Conservation (phyloP, 805 yeast species). For the Starmerella vaccinii region DNA sequence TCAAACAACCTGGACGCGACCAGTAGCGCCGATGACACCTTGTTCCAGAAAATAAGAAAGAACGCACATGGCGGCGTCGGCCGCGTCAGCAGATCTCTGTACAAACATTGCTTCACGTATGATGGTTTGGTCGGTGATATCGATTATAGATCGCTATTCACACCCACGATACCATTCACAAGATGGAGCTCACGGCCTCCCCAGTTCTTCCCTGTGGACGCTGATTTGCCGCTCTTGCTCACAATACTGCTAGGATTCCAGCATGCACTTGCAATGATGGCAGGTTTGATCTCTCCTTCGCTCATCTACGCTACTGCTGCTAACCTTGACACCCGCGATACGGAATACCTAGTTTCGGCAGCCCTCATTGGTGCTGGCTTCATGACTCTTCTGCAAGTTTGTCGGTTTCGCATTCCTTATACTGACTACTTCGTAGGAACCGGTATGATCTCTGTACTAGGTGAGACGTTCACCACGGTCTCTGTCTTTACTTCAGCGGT, state of each 20-base stretch:
- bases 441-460: conserved; percentile 81
- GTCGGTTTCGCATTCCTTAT: conserved; percentile 63
- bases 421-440: conserved; percentile 78
- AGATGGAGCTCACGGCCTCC: conserved; percentile 49
- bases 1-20: neutral
- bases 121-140: conserved; percentile 84
- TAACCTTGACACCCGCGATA: conserved; percentile 39
- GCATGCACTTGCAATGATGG: conserved; percentile 82
- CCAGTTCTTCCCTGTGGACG: conserved; percentile 62
- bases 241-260: conserved; percentile 76
- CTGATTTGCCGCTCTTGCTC: conserved; percentile 69
- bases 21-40: neutral
- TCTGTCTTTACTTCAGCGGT: conserved; percentile 65
- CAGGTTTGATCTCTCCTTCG: conserved; percentile 82
- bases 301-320: conserved; percentile 58
- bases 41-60: conserved; percentile 3
- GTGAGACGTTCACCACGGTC: conserved; percentile 83
- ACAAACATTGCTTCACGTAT: conserved; percentile 45
- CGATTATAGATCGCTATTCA: conserved; percentile 68
- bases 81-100: conserved; percentile 1
- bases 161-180: conserved; percentile 67
- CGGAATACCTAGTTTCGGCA: conserved; percentile 61
- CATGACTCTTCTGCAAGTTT: conserved; percentile 63
- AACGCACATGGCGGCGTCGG: neutral
- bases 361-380: conserved; percentile 62